Evolutionary conservation across 2,329 filamentous ascomycete species (phyloP).

Genomic region (Diplodia mutila): DNA sequence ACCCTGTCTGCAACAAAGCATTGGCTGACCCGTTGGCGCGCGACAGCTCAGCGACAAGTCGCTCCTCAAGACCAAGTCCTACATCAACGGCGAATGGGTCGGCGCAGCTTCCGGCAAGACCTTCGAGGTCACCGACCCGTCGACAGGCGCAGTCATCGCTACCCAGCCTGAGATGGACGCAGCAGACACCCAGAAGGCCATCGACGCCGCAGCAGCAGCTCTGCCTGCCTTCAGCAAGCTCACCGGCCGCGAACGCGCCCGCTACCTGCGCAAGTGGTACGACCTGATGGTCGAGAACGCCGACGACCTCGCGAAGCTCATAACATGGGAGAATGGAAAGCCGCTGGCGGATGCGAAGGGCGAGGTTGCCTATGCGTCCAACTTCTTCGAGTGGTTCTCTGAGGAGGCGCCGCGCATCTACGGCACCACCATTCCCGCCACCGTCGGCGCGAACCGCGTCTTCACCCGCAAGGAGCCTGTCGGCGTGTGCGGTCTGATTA

Average conservation of each 20-base stretch:
- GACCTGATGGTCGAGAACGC: constrained; percentile 77
- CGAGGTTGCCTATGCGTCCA: constrained; percentile 33
- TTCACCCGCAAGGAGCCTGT: constrained; percentile 82
- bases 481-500: constrained; percentile 80
- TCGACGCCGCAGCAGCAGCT: constrained; percentile 78
- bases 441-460: constrained; percentile 72
- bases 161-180: constrained; percentile 82
- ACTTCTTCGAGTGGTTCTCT: constrained; percentile 36
- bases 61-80: constrained; percentile 81
- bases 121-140: constrained; percentile 87
- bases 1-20: neutral
- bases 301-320: constrained; percentile 79
- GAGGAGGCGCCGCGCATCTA: constrained; percentile 33
- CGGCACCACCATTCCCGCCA: constrained; percentile 74
- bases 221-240: constrained; percentile 71
- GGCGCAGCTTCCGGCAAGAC: constrained; percentile 84
- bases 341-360: constrained; percentile 58
- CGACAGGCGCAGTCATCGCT: constrained; percentile 79
- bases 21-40: constrained; percentile 2
- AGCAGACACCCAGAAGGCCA: constrained; percentile 78
- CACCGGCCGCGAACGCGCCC: constrained; percentile 74
- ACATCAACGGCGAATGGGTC: constrained; percentile 93
- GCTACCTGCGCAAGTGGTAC: constrained; percentile 78
- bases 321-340: constrained; percentile 92
- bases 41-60: constrained; percentile 52